Evolutionary conservation across 2,329 filamentous ascomycete genomes (phyloP), one percentile per base, ranked within the genome.

Genomic region (Thielaviopsis euricoi): DNA sequence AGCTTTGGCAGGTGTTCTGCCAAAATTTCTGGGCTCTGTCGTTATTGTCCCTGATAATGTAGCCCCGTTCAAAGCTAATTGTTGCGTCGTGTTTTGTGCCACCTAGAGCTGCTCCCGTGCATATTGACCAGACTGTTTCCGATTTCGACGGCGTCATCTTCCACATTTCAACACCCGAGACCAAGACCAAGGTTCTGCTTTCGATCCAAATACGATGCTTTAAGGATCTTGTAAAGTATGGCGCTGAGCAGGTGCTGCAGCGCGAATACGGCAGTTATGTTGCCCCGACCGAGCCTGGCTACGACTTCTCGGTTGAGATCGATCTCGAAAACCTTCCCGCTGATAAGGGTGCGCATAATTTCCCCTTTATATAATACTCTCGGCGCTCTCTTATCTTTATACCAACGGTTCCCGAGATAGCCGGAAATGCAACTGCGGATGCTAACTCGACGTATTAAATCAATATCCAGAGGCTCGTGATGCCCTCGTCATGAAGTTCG

Each of bases 71-170:
- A 17, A 43, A 43, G 37, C 37, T 43, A 43, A 43, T 43, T 43
- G 37, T 43, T 43, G 37, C 37, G 37, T 15, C 17, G 37, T 43
- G 37, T 43, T 25, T 13, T 26, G 26, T 66, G 66, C 68, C 72
- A 72, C 62, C 71, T 71, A 68, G 68, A 70, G 86, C 86, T 70
- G 75, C 88, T 64, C 89, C 89, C 60, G 80, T 82, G 60, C 89
- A 87, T 65, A 95, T 99, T 71, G 94, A 98, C 74, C 93, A 99
- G 76, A 89, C 95, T 62, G 89, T 96, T 62, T 97, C 91, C 69
- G 93, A 99, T 74, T 99, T 99, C 69, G 94, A 98, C 74, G 91
- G 91, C 69, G 93, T 97, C 65, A 95, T 87, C 64, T 99, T 97
- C 74, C 93, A 98, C 73, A 90, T 98, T 68, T 97, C 91, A 43